A percentile compares a stretch with the other conserved stretches of the same genome.
These are phyloP conservation scores for Nothophaeocryptopus gaeumannii DNA, from an alignment of 2,329 filamentous ascomycete genomes.

Conservation along the genomic window DNA sequence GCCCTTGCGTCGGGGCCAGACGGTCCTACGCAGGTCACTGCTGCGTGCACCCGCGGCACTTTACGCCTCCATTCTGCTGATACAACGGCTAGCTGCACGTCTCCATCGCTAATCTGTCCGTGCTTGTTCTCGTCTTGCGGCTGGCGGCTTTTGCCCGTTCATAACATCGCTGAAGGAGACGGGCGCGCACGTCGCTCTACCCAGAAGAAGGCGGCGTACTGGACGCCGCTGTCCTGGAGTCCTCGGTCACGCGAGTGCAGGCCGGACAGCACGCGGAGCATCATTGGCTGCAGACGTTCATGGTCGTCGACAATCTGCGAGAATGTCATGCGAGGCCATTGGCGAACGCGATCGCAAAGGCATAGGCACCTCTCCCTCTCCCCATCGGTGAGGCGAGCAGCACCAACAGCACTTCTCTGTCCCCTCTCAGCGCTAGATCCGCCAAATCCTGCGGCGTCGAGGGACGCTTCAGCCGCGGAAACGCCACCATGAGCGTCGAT, in stretches of 20 bases:
- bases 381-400: slow-evolving; percentile 29
- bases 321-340: slow-evolving; percentile 32
- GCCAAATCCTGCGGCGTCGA: slow-evolving; percentile 4
- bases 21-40: slow-evolving; percentile 3
- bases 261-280: slow-evolving; percentile 6
- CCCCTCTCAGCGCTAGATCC: slow-evolving; percentile 18
- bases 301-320: slow-evolving; percentile 18
- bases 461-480: slow-evolving; percentile 8
- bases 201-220: not conserved
- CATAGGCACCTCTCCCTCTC: slow-evolving; percentile 35
- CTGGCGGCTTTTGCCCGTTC: slow-evolving; percentile 19
- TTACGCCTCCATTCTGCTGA: slow-evolving; percentile 7
- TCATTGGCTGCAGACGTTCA: slow-evolving; percentile 13
- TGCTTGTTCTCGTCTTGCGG: slow-evolving; percentile 15
- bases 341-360: slow-evolving; percentile 35
- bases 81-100: slow-evolving; percentile 13
- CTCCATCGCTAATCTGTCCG: slow-evolving; percentile 23
- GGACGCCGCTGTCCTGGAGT: not conserved
- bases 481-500: slow-evolving; percentile 30
- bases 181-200: slow-evolving; percentile 3
- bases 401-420: too few species aligned
- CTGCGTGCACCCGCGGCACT: slow-evolving; percentile 10
- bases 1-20: slow-evolving; percentile 6
- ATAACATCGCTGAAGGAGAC: slow-evolving; percentile 6
- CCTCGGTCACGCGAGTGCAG: slow-evolving; percentile 16